Conservation (phyloP, 2,329 filamentous ascomycete genomes). For the Fonsecaea pedrosoi region DNA sequence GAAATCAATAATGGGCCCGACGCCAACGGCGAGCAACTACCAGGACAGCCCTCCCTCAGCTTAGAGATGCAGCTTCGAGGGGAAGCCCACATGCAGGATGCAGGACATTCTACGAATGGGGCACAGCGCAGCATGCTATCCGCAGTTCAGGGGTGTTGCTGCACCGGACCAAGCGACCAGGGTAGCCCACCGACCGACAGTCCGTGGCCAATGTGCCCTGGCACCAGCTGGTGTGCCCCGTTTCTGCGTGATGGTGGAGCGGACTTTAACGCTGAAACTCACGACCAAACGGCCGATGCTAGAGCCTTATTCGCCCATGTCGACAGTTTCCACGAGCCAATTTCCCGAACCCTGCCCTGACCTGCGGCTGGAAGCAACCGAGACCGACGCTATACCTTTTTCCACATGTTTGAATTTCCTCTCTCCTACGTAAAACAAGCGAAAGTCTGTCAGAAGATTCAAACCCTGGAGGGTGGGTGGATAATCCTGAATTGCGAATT, state of each 20-base stretch:
- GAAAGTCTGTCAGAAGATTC: constrained; percentile 5
- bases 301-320: constrained; percentile 27
- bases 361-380: constrained; percentile 6
- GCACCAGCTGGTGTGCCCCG: not conserved
- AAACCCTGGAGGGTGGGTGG: constrained; percentile 1
- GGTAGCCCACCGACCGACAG: constrained; percentile 19
- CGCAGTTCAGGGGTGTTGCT: constrained; percentile 18
- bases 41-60: constrained; percentile 8
- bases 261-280: constrained; percentile 21
- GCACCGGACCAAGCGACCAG: constrained; percentile 20
- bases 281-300: constrained; percentile 13
- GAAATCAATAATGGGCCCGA: constrained; percentile 22
- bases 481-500: constrained; percentile 10
- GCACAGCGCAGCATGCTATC: constrained; percentile 25
- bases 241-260: constrained; percentile 25
- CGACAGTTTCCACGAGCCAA: constrained; percentile 25
- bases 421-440: constrained; percentile 18
- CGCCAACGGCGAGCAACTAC: constrained; percentile 15
- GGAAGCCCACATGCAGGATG: constrained; percentile 25
- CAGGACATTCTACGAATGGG: constrained; percentile 22
- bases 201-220: constrained; percentile 8
- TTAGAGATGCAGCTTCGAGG: constrained; percentile 34
- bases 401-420: constrained; percentile 16
- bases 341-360: constrained; percentile 31
- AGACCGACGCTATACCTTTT: constrained; percentile 14